Evolutionary conservation across 1,284 basidiomycete species (phyloP).

Genomic region (Porphyrellus sp.): DNA sequence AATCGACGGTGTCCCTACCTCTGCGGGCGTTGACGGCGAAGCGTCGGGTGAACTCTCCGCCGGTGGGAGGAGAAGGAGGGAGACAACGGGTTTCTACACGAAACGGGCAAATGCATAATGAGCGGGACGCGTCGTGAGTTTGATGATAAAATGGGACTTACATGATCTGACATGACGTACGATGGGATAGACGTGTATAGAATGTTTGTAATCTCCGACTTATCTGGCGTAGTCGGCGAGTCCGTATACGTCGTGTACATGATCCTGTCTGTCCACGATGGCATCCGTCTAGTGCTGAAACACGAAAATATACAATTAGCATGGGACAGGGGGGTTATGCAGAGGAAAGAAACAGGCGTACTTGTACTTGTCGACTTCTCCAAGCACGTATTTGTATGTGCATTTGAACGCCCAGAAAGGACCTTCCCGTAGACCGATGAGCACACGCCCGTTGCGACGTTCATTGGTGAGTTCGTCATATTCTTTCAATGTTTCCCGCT

Average conservation of each 20-base stretch:
- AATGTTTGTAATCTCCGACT: slow-evolving; percentile 58
- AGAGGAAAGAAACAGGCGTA: slow-evolving; percentile 31
- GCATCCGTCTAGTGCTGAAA: slow-evolving; percentile 67
- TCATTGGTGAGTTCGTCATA: slow-evolving; percentile 76
- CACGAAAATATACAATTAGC: neutral
- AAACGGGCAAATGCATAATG: neutral
- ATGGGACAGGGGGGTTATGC: slow-evolving; percentile 1
- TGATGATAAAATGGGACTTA: slow-evolving; percentile 34
- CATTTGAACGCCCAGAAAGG: slow-evolving; percentile 83
- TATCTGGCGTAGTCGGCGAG: slow-evolving; percentile 48
- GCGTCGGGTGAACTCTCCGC: slow-evolving; percentile 5
- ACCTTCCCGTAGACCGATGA: slow-evolving; percentile 76
- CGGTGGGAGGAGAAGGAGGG: slow-evolving; percentile 39
- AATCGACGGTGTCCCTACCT: slow-evolving; percentile 9
- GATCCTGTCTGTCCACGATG: slow-evolving; percentile 95
- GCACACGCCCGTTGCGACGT: slow-evolving; percentile 58
- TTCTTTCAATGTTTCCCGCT: slow-evolving; percentile 63
- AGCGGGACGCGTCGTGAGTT: neutral
- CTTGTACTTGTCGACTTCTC: slow-evolving; percentile 79
- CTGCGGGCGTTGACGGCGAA: slow-evolving; percentile 5
- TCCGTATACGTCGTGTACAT: slow-evolving; percentile 83
- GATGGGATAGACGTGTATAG: slow-evolving; percentile 74
- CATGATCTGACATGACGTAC: slow-evolving; percentile 76
- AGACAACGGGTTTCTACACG: slow-evolving; percentile 44
- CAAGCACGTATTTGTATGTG: slow-evolving; percentile 85